Conservation (phyloP, 192 early-diverging fungal species). For the Geranomyces michiganensis region DNA sequence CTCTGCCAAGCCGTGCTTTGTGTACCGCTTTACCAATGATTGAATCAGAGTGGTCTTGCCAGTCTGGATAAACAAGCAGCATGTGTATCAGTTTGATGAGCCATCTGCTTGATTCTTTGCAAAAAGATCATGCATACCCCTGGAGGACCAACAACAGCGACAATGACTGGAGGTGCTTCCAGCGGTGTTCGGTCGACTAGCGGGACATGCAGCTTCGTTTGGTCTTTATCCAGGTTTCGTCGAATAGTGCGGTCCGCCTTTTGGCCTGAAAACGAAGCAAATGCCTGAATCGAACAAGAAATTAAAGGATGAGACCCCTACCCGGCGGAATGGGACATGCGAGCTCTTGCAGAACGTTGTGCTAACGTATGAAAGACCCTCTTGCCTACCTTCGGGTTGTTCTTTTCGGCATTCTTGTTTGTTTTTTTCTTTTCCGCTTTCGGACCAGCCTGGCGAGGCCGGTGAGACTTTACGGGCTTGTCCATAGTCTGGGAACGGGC, state of each 20-base stretch:
- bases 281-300: constrained; percentile 39
- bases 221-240: constrained; percentile 78
- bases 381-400: constrained; percentile 77
- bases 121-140: constrained; percentile 52
- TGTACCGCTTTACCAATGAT: constrained; percentile 92
- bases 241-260: constrained; percentile 79
- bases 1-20: constrained; percentile 88
- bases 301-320: not conserved
- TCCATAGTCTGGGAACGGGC: constrained; percentile 13
- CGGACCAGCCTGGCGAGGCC: constrained; percentile 79
- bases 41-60: constrained; percentile 98
- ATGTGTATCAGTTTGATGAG: not conserved
- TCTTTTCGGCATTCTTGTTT: constrained; percentile 74
- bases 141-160: constrained; percentile 96
- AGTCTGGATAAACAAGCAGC: constrained; percentile 53
- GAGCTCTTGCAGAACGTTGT: too few species aligned
- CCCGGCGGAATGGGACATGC: too few species aligned
- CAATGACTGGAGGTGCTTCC: constrained; percentile 87
- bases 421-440: constrained; percentile 78
- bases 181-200: constrained; percentile 90
- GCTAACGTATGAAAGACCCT: too few species aligned
- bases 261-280: constrained; percentile 46
- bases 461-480: constrained; percentile 69
- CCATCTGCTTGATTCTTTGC: not conserved
- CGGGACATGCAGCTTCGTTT: constrained; percentile 95